Evolutionary conservation across 129 eudicot genomes (phyloP).

Genomic region (Tagetes patula): DNA sequence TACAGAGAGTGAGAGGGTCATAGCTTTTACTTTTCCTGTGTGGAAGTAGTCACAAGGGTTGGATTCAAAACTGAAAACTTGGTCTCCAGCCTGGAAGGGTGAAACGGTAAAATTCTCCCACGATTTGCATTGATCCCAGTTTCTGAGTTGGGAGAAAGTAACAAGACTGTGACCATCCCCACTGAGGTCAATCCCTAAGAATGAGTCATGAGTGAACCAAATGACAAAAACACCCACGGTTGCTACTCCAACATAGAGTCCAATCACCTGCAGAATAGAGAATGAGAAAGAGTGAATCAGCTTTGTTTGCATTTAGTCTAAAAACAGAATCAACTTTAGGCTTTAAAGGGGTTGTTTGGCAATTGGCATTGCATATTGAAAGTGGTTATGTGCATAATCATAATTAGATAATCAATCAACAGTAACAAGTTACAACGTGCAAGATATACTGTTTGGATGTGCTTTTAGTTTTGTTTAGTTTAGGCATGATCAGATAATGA

Average conservation of each 20-base stretch:
- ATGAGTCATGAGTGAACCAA: constrained; percentile 66
- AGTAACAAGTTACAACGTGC: constrained; percentile 7
- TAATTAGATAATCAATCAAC: neutral
- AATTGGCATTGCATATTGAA: neutral
- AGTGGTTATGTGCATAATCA: neutral
- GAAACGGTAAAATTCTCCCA: constrained; percentile 68
- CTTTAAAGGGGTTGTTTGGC: neutral
- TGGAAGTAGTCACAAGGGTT: constrained; percentile 77
- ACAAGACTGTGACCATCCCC: constrained; percentile 69
- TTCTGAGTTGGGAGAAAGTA: constrained; percentile 59
- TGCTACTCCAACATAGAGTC: constrained; percentile 73
- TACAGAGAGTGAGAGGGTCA: constrained; percentile 71
- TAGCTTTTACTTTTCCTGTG: constrained; percentile 68
- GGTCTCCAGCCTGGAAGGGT: constrained; percentile 57
- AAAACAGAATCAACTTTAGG: neutral
- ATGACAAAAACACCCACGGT: constrained; percentile 70
- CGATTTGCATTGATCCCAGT: constrained; percentile 67
- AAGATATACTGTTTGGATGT: neutral
- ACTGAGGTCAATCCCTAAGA: constrained; percentile 67
- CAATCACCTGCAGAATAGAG: constrained; percentile 57
- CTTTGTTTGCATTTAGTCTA: neutral
- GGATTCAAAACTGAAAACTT: constrained; percentile 40
- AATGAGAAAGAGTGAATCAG: neutral
- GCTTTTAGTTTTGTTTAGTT: neutral
- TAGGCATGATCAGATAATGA: neutral